Conservation (phyloP, 163 green algal species). For the Volvox carteri region DNA sequence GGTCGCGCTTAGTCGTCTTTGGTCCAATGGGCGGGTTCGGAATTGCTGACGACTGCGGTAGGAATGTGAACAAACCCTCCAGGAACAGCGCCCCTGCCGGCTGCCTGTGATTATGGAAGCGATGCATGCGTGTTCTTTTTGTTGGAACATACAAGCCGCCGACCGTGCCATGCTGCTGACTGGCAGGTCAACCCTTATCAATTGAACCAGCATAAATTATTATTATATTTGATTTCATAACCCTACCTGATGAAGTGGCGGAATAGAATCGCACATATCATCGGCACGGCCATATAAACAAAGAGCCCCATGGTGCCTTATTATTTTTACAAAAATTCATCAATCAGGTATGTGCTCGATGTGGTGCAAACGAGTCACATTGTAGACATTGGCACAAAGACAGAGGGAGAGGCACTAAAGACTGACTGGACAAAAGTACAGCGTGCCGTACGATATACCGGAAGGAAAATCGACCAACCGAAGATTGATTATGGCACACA, state of each 20-base stretch:
- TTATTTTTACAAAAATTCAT: neutral
- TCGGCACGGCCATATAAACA: neutral
- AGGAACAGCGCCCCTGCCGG: slow-evolving; percentile 8
- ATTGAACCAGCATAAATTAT: neutral
- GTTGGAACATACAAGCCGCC: neutral
- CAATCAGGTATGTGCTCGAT: neutral
- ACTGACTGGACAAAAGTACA: neutral
- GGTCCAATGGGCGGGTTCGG: neutral
- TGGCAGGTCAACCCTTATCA: neutral
- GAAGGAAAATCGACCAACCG: too few species aligned
- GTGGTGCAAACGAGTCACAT: too few species aligned
- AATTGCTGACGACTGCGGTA: neutral
- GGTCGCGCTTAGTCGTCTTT: slow-evolving; percentile 12
- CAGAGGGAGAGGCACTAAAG: neutral
- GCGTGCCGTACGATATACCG: neutral
- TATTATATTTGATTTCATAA: neutral
- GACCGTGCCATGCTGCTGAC: neutral
- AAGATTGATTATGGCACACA: too few species aligned
- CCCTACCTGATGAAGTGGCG: slow-evolving; percentile 35
- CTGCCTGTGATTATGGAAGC: slow-evolving; percentile 18
- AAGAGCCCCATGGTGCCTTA: slow-evolving; percentile 34
- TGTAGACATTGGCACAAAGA: too few species aligned
- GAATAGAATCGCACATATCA: slow-evolving; percentile 14
- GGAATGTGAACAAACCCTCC: slow-evolving; percentile 20
- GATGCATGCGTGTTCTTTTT: neutral